Evolutionary conservation across 1,284 basidiomycete genomes (phyloP), one percentile per base, ranked within the genome.

Genomic region (Golubevia sp.): DNA sequence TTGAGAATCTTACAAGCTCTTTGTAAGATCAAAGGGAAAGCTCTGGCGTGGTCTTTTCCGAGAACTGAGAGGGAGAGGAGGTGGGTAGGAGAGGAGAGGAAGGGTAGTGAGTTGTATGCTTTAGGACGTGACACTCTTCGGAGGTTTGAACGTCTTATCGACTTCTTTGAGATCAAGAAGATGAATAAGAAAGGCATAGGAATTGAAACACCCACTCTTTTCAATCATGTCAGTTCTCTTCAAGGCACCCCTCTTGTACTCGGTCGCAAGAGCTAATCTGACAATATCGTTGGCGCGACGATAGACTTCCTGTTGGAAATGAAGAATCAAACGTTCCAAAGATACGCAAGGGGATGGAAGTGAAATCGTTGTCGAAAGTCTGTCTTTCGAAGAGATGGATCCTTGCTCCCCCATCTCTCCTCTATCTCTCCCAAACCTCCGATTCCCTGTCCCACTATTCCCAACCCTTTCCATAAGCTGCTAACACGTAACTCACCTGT

Each of bases 21-120:
- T 25, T 76, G 73, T 58, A 77, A 76, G 48, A 79, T 55, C 27
- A 63, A 62, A 8, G 54, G 66, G 21, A 77, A 74, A 20, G 58
- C 60, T 18, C 69, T 62, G 2, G 66, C 24, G 2, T 59, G 56
- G 15, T 64, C 53, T 38, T 63, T 64, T 30, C 68, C 58, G 21
- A 73, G 56, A 18, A 66, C 63, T 64, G 51, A 4, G 21, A 48
- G n/a, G 20, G 13, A 15, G 20, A 3, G n/a, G 21, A 8, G 57
- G 49, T 58, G 27, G 23, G 27, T 24, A 53, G 5, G 52, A 54
- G 52, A 26, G 24, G n/a, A 23, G 27, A 54, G 13, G 11, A 34
- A 11, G n/a, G n/a, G n/a, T n/a, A n/a, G n/a, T n/a, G n/a, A n/a
- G n/a, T n/a, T n/a, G n/a, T n/a, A n/a, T n/a, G n/a, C n/a, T n/a